Base-by-base conservation (phyloP, 73 alveolate genomes). In the Paramecium sonneborni region DNA sequence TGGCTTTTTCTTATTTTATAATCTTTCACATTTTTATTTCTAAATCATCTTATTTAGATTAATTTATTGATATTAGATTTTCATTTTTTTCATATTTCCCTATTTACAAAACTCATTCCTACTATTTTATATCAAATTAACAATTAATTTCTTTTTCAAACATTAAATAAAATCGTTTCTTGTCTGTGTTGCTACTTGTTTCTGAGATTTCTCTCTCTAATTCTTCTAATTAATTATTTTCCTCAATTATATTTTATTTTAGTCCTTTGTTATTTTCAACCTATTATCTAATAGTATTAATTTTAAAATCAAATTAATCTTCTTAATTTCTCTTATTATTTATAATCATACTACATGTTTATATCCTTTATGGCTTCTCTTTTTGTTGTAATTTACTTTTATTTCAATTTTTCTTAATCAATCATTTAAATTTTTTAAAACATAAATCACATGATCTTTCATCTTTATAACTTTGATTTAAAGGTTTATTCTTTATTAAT, bases 401-500 rank as follows among this genome's bases (percentile, higher is more conserved):
- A 41, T n/a, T 46, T 79, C 1, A 41, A 14, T 26, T 79, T 43
- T 62, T 79, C 90, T 23, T 39, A 32, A 39, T 79, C 90, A 1
- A 24, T 26, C 72, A 79, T n/a, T 48, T 79, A 24, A 79, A 79
- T 62, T 26, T 38, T 14, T 24, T 43, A 46, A 79, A 39, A 23
- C 90, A 79, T 5, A 79, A 12, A 79, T 79, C 90, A 6, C 90
- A 79, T 2, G 90, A 57, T 44, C 84, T 9, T 62, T 62, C 84
- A 62, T 30, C 26, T 26, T 62, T 14, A 62, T 62, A 7, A 21
- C 26, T 62, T 0, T 0, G 20, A 12, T 28, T 3, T 62, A 9
- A 30, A 24, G 26, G 20, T 62, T 62, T 62, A 5, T 62, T 62
- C 84, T 62, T 62, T 11, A 30, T 23, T 3, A 1, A 32, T 26